Evolutionary conservation across 345 rosid genomes (phyloP), one percentile per base, ranked within the genome.

Genomic region (Syzygium aromaticum): DNA sequence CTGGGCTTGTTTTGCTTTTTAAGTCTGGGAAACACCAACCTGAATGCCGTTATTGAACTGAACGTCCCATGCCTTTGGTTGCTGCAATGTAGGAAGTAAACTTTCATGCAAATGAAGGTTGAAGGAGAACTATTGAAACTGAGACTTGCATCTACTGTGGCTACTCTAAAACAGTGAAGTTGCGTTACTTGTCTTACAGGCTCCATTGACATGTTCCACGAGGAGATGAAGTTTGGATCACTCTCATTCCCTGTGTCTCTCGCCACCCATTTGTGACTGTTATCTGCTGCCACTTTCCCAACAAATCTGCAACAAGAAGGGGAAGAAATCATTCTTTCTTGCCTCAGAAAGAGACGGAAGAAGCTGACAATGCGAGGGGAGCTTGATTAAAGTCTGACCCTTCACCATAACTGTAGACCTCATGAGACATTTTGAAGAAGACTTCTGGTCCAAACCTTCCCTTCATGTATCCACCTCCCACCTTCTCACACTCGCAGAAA

Each of bases 381-480:
- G 9, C 27, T 49, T 25, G n/a, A 43, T n/a, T 61, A 9, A 78
- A 63, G 86, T 77, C 93, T 89, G 85, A 95, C 98, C 98, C 98
- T 91, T 95, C 98, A 54, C 98, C 98, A 86, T 77, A 95, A 63
- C 88, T 94, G 53, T 95, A 95, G 85, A 95, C 98, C 87, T 95
- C 98, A 91, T 95, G 96, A 53, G 98, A 91, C 96, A 95, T 91
- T 93, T 93, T 95, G 92, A 94, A 95, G 95, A 95, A 95, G 64
- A 95, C 90, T 86, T 94, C 94, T 49, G 93, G 90, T 84, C 96
- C 96, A 59, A 95, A 95, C 86, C 92, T 90, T 51, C 94, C 94
- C 83, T 89, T 94, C 53, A 88, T 17, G 87, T 77, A 87, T 22
- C 94, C 96, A 64, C 88, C 88, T 89, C 90, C 92, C 25, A 88